Percentiles rank a stretch among this genome's conserved stretches.
phyloP scores from a whole-genome alignment of 345 rosid species.

The Excoecaria cochinchinensis region DNA sequence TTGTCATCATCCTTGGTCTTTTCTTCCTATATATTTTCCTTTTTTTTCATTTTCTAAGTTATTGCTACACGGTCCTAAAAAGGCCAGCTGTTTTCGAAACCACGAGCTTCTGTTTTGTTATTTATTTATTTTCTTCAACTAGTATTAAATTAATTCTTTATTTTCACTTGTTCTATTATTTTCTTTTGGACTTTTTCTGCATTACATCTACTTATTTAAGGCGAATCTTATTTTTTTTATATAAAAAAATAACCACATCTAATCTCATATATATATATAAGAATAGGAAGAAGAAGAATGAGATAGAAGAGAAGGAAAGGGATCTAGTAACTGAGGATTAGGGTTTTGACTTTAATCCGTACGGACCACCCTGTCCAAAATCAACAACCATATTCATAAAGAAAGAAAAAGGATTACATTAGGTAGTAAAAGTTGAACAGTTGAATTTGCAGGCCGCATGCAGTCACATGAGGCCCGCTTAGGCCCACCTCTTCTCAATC shows the following conservation, averaged over 20 bases:
- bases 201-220: no score
- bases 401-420: neutral
- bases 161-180: neutral
- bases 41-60: neutral
- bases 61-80: conserved; percentile 3
- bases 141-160: neutral
- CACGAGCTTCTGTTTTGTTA: conserved; percentile 13
- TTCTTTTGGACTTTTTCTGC: neutral
- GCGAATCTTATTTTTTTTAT: no score
- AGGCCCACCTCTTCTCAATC: neutral
- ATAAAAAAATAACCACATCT: no score
- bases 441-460: conserved; percentile 9
- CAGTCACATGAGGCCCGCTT: conserved; percentile 12
- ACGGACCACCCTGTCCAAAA: conserved; percentile 8
- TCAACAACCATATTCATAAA: neutral
- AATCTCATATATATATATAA: no score
- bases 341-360: conserved; percentile 15
- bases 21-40: neutral
- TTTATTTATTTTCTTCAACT: conserved; percentile 9
- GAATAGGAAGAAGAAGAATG: neutral
- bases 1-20: conserved; percentile 28
- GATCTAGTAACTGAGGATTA: neutral
- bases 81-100: conserved; percentile 37
- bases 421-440: neutral
- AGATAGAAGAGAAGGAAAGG: neutral